A percentile compares a stretch with the other conserved stretches of the same genome.
These are phyloP conservation scores for Leishmania turanica DNA, from an alignment of 208 protist species.

Conservation along the genomic window DNA sequence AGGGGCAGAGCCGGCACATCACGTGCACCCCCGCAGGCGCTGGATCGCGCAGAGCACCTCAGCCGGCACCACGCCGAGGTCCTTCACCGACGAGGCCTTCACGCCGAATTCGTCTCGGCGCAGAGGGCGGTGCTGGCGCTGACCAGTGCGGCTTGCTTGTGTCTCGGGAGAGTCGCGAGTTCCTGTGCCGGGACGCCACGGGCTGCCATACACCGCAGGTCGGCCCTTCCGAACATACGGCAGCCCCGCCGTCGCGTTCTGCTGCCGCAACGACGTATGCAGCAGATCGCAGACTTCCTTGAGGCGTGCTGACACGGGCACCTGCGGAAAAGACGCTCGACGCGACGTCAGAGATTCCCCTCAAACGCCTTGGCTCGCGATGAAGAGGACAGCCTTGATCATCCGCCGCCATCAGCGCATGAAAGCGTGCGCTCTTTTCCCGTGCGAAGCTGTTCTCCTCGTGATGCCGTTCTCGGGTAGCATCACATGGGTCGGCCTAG, in stretches of 20 bases:
- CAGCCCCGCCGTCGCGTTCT: constrained; percentile 2
- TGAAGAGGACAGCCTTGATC: background rate
- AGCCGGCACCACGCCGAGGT: background rate
- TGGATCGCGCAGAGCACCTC: constrained; percentile 9
- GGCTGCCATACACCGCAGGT: background rate
- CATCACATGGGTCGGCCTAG: background rate
- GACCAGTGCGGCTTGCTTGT: background rate
- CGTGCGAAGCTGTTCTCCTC: background rate
- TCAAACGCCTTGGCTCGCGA: background rate
- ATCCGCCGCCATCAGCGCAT: background rate
- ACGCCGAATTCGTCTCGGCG: background rate
- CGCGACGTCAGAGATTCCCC: background rate
- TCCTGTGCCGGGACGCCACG: background rate
- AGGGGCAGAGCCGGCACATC: background rate
- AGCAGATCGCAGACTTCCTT: background rate
- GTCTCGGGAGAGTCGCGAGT: background rate
- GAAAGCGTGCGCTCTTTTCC: background rate
- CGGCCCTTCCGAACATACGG: background rate
- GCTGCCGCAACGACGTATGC: background rate
- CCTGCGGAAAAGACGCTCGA: background rate
- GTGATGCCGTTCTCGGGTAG: background rate
- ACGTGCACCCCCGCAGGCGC: background rate
- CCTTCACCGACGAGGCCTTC: background rate
- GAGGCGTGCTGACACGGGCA: background rate
- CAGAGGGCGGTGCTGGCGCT: constrained; percentile 1